phyloP scores from a whole-genome alignment of 257 asterid species.

The Parsonsia alboflavescens region DNA sequence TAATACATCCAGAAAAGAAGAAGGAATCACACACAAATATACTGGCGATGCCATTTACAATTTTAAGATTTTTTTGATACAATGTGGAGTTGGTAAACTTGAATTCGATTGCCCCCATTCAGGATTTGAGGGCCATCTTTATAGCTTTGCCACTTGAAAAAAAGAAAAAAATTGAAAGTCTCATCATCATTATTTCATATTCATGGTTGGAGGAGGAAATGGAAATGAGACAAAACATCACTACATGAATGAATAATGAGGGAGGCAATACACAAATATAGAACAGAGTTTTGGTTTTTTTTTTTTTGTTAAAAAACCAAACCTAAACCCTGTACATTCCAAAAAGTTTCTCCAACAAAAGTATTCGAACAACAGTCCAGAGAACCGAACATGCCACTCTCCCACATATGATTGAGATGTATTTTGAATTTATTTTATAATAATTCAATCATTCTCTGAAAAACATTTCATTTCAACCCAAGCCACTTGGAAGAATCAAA shows the following conservation, averaged over 20 bases:
- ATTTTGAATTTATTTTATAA: no score
- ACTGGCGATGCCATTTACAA: no score
- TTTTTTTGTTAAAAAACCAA: no score
- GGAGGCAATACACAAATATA: not conserved
- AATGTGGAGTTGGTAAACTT: slow-evolving; percentile 12
- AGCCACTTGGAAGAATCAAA: not conserved
- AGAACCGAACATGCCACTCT: no score
- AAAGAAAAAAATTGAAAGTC: not conserved
- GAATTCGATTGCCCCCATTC: not conserved
- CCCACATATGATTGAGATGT: no score
- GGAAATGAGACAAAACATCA: slow-evolving; percentile 8
- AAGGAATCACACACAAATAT: no score
- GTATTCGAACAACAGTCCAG: no score
- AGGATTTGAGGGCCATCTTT: not conserved
- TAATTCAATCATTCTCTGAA: not conserved
- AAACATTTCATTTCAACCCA: not conserved
- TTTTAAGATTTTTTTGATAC: no score
- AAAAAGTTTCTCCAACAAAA: not conserved
- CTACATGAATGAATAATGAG: not conserved
- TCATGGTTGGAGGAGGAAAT: no score
- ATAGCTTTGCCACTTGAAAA: not conserved
- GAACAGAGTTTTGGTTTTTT: no score
- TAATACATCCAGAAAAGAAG: not conserved
- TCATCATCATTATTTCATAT: no score
- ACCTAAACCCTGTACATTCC: no score